Conservation (phyloP, 108 stramenopile species). For the Nitzschia inconspicua region DNA sequence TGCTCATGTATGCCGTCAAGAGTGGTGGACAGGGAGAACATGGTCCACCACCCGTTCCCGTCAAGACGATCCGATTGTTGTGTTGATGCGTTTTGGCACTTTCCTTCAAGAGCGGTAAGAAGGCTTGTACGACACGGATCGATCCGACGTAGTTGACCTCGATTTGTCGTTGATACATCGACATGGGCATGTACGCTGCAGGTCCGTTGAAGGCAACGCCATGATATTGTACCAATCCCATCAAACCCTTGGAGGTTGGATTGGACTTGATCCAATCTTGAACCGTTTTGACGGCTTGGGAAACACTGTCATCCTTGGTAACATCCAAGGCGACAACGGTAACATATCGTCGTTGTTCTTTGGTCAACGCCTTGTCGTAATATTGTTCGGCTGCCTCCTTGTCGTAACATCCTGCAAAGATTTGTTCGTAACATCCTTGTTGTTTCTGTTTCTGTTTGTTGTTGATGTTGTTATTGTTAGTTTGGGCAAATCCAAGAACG, state of each 20-base stretch:
- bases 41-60: constrained; percentile 39
- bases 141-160: constrained; percentile 58
- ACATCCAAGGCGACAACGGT: constrained; percentile 30
- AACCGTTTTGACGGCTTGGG: constrained; percentile 14
- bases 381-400: constrained; percentile 6
- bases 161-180: constrained; percentile 28
- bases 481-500: constrained; percentile 21
- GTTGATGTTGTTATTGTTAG: neutral
- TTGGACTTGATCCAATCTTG: constrained; percentile 1
- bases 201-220: constrained; percentile 42
- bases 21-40: constrained; percentile 35
- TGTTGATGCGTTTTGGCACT: neutral
- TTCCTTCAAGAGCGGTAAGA: constrained; percentile 48
- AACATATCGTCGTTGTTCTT: constrained; percentile 12
- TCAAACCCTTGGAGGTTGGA: neutral
- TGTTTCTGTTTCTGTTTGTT: neutral
- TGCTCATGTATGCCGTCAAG: constrained; percentile 36
- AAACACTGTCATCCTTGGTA: constrained; percentile 19
- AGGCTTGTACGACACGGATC: constrained; percentile 30
- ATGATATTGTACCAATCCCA: constrained; percentile 29
- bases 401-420: constrained; percentile 32
- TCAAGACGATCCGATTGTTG: constrained; percentile 25
- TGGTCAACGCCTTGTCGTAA: constrained; percentile 16
- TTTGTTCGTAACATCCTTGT: constrained; percentile 4
- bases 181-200: constrained; percentile 34